Evolutionary conservation across 352 stramenopile species (phyloP).

Genomic region (Phytopythium helicoides): DNA sequence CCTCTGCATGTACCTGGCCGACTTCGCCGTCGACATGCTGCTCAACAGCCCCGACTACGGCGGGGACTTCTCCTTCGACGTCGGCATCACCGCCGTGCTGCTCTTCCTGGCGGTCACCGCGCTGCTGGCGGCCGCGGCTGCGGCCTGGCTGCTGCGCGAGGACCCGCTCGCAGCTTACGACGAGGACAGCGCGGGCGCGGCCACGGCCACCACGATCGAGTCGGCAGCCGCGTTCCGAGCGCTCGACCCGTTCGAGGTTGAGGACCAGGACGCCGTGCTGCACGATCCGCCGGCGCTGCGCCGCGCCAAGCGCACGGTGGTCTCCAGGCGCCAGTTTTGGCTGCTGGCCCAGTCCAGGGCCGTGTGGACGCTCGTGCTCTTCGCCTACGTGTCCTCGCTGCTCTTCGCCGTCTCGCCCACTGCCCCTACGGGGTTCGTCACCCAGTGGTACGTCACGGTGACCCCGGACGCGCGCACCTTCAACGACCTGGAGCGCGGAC

Average conservation of each 20-base stretch:
- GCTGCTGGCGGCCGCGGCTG: conserved; percentile 40
- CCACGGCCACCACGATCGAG: neutral
- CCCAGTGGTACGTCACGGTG: conserved; percentile 50
- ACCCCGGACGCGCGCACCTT: conserved; percentile 47
- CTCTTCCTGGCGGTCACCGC: conserved; percentile 30
- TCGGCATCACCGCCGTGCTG: conserved; percentile 27
- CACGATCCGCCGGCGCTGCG: conserved; percentile 1
- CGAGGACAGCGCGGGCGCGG: conserved; percentile 1
- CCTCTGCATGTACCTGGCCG: conserved; percentile 40
- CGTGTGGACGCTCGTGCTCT: conserved; percentile 77
- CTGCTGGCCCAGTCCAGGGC: conserved; percentile 55
- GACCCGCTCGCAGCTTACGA: conserved; percentile 11
- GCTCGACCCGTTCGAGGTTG: conserved; percentile 15
- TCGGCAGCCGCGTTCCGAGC: conserved; percentile 16
- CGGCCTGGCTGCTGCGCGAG: conserved; percentile 56
- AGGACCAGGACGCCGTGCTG: conserved; percentile 13
- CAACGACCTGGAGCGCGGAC: conserved; percentile 38
- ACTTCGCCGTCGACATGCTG: conserved; percentile 43
- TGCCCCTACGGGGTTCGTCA: conserved; percentile 44
- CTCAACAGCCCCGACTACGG: conserved; percentile 64
- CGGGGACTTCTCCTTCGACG: conserved; percentile 48
- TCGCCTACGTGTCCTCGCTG: conserved; percentile 59
- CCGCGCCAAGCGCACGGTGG: neutral
- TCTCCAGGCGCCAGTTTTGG: conserved; percentile 50
- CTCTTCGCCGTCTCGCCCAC: conserved; percentile 50